phyloP scores from a whole-genome alignment of 2,329 filamentous ascomycete genomes.

The Cryoendolithus antarcticus region DNA sequence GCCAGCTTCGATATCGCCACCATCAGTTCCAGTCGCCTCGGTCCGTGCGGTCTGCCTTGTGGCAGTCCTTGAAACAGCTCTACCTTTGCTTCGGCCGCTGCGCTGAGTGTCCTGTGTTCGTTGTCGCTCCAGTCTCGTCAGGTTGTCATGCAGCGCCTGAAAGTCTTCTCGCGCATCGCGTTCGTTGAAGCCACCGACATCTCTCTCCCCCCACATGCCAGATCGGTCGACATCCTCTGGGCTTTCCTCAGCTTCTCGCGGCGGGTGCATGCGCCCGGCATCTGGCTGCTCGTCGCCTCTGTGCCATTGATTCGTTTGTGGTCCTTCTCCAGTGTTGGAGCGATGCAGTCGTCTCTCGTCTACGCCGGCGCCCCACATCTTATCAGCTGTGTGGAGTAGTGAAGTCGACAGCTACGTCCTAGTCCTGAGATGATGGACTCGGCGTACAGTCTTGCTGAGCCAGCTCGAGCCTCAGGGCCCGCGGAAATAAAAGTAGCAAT shows the following conservation, averaged over 20 bases:
- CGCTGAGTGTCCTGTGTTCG: conserved; percentile 20
- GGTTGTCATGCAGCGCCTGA: conserved; percentile 42
- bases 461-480: too few species aligned
- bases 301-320: conserved; percentile 12
- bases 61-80: conserved; percentile 7
- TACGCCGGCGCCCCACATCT: conserved; percentile 18
- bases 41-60: conserved; percentile 16
- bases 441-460: too few species aligned
- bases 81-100: conserved; percentile 9
- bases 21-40: conserved; percentile 7
- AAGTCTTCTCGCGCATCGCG: conserved; percentile 47
- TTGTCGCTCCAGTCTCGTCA: conserved; percentile 41
- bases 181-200: conserved; percentile 42
- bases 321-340: conserved; percentile 11
- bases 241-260: conserved; percentile 17
- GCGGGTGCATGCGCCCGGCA: conserved; percentile 10
- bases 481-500: too few species aligned
- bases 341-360: conserved; percentile 16
- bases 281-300: conserved; percentile 11
- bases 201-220: conserved; percentile 52
- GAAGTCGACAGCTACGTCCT: too few species aligned
- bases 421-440: too few species aligned
- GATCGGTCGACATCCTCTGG: conserved; percentile 20
- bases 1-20: conserved; percentile 30
- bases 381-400: neutral